phyloP scores from a whole-genome alignment of 139 green algal species.

The Pleodorina starrii region DNA sequence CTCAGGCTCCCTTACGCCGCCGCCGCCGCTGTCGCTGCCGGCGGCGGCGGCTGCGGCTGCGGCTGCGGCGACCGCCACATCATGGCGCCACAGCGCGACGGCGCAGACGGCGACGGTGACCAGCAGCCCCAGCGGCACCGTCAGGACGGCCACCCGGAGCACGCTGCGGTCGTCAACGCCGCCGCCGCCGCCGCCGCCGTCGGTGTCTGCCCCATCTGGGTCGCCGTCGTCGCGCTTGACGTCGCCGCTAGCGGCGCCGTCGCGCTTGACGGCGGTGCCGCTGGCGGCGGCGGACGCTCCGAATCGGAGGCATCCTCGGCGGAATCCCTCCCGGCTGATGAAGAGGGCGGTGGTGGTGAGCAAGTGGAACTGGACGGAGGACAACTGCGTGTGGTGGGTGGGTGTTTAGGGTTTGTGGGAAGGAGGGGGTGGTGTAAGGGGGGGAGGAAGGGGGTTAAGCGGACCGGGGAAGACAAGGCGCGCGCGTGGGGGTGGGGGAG shows the following conservation, averaged over 20 bases:
- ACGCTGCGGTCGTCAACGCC: slow-evolving; percentile 47
- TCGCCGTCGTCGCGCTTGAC: neutral
- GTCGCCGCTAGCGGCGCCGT: neutral
- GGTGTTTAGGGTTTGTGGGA: neutral
- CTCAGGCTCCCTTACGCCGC: neutral
- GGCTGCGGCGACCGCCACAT: neutral
- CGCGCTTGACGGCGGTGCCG: neutral
- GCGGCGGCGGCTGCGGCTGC: neutral
- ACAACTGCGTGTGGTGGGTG: slow-evolving; percentile 63
- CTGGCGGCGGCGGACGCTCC: neutral
- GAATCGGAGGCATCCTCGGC: slow-evolving; percentile 84
- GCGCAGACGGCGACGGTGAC: slow-evolving; percentile 63
- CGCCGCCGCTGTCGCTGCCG: neutral
- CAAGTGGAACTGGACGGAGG: slow-evolving; percentile 91
- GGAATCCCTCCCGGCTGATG: slow-evolving; percentile 89
- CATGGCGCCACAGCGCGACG: slow-evolving; percentile 52
- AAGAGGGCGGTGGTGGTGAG: slow-evolving; percentile 92
- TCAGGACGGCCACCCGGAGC: slow-evolving; percentile 60
- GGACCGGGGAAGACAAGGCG: too few species aligned
- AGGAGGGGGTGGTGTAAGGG: neutral
- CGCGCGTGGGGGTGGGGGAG: too few species aligned
- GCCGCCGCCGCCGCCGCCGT: neutral
- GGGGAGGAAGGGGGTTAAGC: too few species aligned
- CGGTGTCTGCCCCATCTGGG: neutral
- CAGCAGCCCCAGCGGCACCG: slow-evolving; percentile 66